Conservation (phyloP, 2,329 filamentous ascomycete species). For the Paecilomyces formosus region DNA sequence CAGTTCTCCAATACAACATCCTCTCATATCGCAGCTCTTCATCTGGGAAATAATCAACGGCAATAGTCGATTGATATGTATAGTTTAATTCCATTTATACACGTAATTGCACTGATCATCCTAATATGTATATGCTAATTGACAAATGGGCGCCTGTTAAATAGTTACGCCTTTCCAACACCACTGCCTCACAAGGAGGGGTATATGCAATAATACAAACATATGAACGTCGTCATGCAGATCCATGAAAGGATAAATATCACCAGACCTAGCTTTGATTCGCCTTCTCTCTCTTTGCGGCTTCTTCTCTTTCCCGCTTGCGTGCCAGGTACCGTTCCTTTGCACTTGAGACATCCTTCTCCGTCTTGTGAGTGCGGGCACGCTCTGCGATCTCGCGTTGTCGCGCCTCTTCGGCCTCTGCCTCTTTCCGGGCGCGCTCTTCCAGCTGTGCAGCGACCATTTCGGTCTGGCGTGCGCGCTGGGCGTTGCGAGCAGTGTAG, state of each 20-base stretch:
- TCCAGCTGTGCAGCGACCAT: slow-evolving; percentile 56
- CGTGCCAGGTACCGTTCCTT: slow-evolving; percentile 55
- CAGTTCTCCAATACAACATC: background rate
- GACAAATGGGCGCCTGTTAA: too few relatives aligned
- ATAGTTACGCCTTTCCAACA: background rate
- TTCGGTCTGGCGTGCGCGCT: slow-evolving; percentile 50
- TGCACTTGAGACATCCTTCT: slow-evolving; percentile 51
- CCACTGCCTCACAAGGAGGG: background rate
- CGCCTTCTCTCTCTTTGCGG: slow-evolving; percentile 20
- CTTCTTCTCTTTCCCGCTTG: slow-evolving; percentile 46
- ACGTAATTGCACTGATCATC: background rate
- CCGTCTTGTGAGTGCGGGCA: slow-evolving; percentile 52
- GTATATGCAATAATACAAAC: background rate
- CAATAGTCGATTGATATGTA: background rate
- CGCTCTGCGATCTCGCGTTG: slow-evolving; percentile 47
- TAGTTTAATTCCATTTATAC: background rate
- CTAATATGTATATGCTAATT: background rate
- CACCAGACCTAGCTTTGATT: background rate
- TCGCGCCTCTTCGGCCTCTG: slow-evolving; percentile 51
- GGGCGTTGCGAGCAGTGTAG: slow-evolving; percentile 33
- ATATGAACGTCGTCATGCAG: background rate
- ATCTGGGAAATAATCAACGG: background rate
- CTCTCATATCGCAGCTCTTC: too few relatives aligned
- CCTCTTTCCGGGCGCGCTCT: slow-evolving; percentile 46
- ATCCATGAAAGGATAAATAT: background rate